Evolutionary conservation across 2,329 filamentous ascomycete species (phyloP).

Genomic region (Purpureocillium takamizusanense): DNA sequence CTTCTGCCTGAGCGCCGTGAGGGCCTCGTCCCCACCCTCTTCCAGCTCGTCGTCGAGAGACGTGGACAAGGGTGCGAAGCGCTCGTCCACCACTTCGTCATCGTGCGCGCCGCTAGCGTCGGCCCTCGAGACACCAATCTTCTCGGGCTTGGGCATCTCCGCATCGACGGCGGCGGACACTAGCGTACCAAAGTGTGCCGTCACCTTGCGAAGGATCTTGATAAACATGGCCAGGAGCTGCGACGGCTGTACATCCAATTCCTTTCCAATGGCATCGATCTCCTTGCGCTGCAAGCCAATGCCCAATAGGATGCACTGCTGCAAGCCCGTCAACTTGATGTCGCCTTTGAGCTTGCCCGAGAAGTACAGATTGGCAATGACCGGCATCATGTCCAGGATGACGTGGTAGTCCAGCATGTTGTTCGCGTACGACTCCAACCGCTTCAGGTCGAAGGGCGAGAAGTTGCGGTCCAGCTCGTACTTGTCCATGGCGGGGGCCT

Average conservation of each 20-base stretch:
- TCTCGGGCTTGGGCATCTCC: constrained; percentile 50
- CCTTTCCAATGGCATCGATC: constrained; percentile 69
- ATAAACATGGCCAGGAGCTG: constrained; percentile 96
- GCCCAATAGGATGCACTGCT: constrained; percentile 80
- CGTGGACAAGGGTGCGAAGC: constrained; percentile 62
- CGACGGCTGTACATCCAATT: constrained; percentile 62
- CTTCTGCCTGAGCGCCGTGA: constrained; percentile 63
- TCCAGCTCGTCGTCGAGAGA: constrained; percentile 74
- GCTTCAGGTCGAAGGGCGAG: constrained; percentile 89
- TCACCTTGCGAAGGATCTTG: constrained; percentile 86
- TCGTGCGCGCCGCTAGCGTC: constrained; percentile 58
- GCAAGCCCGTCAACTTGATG: constrained; percentile 70
- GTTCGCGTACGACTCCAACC: constrained; percentile 89
- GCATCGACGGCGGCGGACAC: constrained; percentile 66
- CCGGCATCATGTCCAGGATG: constrained; percentile 84
- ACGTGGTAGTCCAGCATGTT: constrained; percentile 98
- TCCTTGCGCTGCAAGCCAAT: constrained; percentile 87
- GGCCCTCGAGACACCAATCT: constrained; percentile 48
- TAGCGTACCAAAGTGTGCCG: constrained; percentile 64
- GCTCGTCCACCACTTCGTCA: constrained; percentile 55
- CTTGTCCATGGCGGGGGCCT: constrained; percentile 55
- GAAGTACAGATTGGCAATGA: constrained; percentile 78
- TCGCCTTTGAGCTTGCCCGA: constrained; percentile 58
- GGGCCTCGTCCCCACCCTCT: constrained; percentile 70
- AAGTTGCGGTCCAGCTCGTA: constrained; percentile 66